phyloP scores from a whole-genome alignment of 1,284 basidiomycete genomes.

The Paramarasmius palmivorus region DNA sequence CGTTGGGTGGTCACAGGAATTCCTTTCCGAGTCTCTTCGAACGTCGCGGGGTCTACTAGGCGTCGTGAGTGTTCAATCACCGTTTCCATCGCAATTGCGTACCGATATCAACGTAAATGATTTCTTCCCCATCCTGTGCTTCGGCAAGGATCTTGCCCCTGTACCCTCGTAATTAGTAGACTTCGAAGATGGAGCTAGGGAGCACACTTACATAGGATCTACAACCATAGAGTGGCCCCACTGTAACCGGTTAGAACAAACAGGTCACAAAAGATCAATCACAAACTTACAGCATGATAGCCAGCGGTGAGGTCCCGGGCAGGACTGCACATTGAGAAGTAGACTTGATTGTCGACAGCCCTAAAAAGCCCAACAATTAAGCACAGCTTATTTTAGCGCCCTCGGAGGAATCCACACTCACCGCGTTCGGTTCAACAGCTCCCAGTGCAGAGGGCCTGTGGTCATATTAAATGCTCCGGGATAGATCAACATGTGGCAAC shows the following conservation, averaged over 20 bases:
- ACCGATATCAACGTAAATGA: conserved; percentile 84
- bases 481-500: conserved; percentile 90
- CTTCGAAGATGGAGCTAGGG: neutral
- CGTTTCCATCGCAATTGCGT: conserved; percentile 29
- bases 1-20: conserved; percentile 89
- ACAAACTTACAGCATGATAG: conserved; percentile 79
- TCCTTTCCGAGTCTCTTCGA: conserved; percentile 72
- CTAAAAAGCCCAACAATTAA: conserved; percentile 37
- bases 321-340: conserved; percentile 93
- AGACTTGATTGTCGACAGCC: conserved; percentile 96
- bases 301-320: conserved; percentile 81
- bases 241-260: conserved; percentile 34
- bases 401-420: conserved; percentile 30
- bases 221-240: conserved; percentile 92
- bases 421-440: conserved; percentile 87
- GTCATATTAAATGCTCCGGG: conserved; percentile 90
- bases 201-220: conserved; percentile 81
- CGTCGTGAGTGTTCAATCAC: conserved; percentile 1
- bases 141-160: conserved; percentile 85
- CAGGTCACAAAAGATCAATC: neutral
- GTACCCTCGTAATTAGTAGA: conserved; percentile 10
- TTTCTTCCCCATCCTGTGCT: conserved; percentile 79
- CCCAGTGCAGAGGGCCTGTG: conserved; percentile 97
- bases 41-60: conserved; percentile 65
- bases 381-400: neutral